Base-by-base conservation (phyloP, 495 filamentous ascomycete genomes). In the Neurospora sp. region DNA sequence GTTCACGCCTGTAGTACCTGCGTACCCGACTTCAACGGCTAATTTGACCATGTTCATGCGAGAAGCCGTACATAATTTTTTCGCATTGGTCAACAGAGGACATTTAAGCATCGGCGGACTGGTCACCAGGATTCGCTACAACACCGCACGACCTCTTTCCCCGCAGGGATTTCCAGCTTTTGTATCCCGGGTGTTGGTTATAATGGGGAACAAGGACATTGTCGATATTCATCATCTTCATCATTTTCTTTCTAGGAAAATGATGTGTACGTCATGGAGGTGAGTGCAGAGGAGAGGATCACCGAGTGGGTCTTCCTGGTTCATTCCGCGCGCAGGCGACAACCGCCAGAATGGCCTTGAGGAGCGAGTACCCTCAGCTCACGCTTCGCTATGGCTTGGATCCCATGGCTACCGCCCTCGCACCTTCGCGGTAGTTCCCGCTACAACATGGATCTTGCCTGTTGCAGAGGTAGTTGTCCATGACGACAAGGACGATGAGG, bases 261-360 rank as follows among this genome's bases (percentile, higher is more conserved):
- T 73, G 18, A 27, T 6, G 46, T 61, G 31, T 40, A 8, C 6
- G 20, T 73, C 18, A 0, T 40, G 27, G 14, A 20, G 6, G 72
- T 31, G n/a, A 31, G 16, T 14, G n/a, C 18, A 8, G 72, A 38
- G 20, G 38, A 35, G 12, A 46, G 72, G 11, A 53, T 16, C 4
- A 70, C 70, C 3, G 72, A 70, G 68, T 70, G 72, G 72, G 18
- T 22, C 3, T 73, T 73, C n/a, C n/a, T 39, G 41, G 42, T 2
- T 61, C 68, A n/a, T 73, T 5, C 46, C 68, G 20, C 10, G 44
- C 68, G 1, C 68, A 73, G 35, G 72, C 72, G 16, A 3, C 22
- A 69, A 31, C 27, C 11, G 68, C 72, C 27, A 70, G 27, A 69
- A 16, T 38, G n/a, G 10, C 3, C 12, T 3, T 73, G 18, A 70